Evolutionary conservation across 768 basidiomycete species (phyloP).

Genomic region (Neoboletus subvelutipes): DNA sequence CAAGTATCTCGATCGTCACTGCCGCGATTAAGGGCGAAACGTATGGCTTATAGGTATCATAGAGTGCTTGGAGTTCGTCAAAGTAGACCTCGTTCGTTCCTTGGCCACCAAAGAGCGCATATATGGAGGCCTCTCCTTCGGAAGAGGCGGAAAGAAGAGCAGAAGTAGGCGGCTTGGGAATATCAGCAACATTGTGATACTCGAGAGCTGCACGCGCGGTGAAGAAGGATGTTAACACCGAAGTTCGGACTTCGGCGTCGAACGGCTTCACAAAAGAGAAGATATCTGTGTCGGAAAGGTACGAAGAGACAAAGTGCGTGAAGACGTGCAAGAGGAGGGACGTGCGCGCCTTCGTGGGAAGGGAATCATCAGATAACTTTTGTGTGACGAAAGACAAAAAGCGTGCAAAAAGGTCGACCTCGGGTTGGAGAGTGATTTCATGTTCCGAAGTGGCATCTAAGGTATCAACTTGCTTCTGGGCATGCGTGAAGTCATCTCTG

Average conservation of each 20-base stretch:
- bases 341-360: conserved; percentile 51
- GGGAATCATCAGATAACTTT: conserved; percentile 55
- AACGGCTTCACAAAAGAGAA: conserved; percentile 78
- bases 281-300: conserved; percentile 72
- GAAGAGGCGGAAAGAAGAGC: conserved; percentile 66
- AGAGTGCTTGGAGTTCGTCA: conserved; percentile 89
- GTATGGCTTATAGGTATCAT: conserved; percentile 89
- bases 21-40: conserved; percentile 67
- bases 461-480: conserved; percentile 56
- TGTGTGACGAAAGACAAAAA: conserved; percentile 78
- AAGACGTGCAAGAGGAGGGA: conserved; percentile 73
- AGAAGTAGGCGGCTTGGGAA: conserved; percentile 61
- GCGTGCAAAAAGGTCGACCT: conserved; percentile 75
- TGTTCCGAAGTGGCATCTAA: conserved; percentile 51
- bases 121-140: conserved; percentile 70
- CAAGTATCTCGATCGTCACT: conserved; percentile 65
- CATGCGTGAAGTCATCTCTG: conserved; percentile 80
- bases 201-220: conserved; percentile 69
- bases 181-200: conserved; percentile 48
- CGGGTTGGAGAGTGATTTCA: conserved; percentile 60
- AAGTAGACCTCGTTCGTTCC: conserved; percentile 99
- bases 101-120: conserved; percentile 96
- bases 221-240: conserved; percentile 79
- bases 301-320: conserved; percentile 73
- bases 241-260: conserved; percentile 72